Evolutionary conservation across 2,329 filamentous ascomycete genomes (phyloP), one percentile per base, ranked within the genome.

Genomic region (Nakataea oryzae): DNA sequence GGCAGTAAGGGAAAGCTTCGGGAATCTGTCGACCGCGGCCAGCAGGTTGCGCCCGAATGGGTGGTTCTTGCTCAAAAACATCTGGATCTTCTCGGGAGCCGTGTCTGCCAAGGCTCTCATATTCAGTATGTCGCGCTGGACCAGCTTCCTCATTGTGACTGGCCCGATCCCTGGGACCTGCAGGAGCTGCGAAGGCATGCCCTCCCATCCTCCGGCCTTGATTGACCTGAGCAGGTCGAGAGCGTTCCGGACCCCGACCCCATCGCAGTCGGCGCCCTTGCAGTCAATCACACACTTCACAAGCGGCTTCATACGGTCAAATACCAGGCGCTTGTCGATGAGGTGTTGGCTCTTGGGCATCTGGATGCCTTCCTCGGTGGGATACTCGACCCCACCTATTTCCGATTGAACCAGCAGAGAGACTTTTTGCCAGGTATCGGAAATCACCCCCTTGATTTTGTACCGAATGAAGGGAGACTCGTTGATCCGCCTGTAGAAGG

Each of bases 131-230:
- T 86, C 86, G n/a, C 85, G 86, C 54, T 82, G 80, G 3, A 85
- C 82, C 56, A 97, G 80, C 71, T 89, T 95, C 50, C 88, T 83
- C 65, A 90, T 86, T n/a, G 84, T 83, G 1, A 87, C 90, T 5
- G 85, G 78, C 0, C 95, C 95, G 64, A 97, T 83, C 3, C 86
- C 83, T 0, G 90, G 85, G 1, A 99, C 81, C 71, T 97, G 93
- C 64, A 89, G 88, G 69, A 99, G 82, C 67, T 97, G 90, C 27
- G 88, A 79, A 0, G 90, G 84, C 2, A 86, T 89, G 41, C 89
- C 86, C 69, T 99, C 95, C 95, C 93, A 96, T 1, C 80, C 79
- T 1, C 82, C 84, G 2, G 92, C 89, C 27, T 85, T 82, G 60
- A 97, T 76, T 66, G 90, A 91, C 62, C 93, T 82, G 58, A 88